phyloP scores from a whole-genome alignment of 805 yeast genomes.

The Cyberlindnera americana region DNA sequence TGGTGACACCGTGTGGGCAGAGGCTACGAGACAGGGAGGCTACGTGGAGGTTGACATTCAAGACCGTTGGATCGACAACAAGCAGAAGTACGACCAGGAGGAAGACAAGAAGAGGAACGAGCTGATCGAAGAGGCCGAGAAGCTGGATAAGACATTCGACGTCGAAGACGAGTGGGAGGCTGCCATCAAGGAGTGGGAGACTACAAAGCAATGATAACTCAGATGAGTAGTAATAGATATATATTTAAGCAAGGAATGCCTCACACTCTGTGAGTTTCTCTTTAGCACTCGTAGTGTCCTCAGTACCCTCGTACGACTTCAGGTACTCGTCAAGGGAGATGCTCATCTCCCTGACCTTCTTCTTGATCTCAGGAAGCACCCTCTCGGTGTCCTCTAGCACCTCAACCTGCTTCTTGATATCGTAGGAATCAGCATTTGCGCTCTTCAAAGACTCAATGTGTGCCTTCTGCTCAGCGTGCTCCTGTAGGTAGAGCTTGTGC shows the following conservation, averaged over 20 bases:
- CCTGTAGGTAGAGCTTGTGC: conserved; percentile 55
- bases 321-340: conserved; percentile 39
- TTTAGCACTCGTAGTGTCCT: conserved; percentile 29
- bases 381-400: conserved; percentile 52
- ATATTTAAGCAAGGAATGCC: conserved; percentile 16
- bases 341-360: conserved; percentile 38
- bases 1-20: conserved; percentile 98
- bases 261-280: conserved; percentile 27
- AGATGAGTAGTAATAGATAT: no score
- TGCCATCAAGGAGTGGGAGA: conserved; percentile 59
- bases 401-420: conserved; percentile 51
- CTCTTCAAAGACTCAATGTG: conserved; percentile 45
- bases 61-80: conserved; percentile 92
- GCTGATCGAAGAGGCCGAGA: conserved; percentile 39
- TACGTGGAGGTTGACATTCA: conserved; percentile 64
- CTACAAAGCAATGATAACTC: no score
- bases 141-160: conserved; percentile 40
- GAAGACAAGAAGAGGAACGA: conserved; percentile 46
- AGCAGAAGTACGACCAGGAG: conserved; percentile 67
- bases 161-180: conserved; percentile 73
- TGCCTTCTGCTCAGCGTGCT: conserved; percentile 49
- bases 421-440: conserved; percentile 56
- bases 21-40: conserved; percentile 81
- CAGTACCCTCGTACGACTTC: conserved; percentile 33
- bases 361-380: conserved; percentile 46